A percentile compares a stretch with the other conserved stretches of the same genome.
phyloP scores from a whole-genome alignment of 2,329 filamentous ascomycete species.

The Penicillium sp. region DNA sequence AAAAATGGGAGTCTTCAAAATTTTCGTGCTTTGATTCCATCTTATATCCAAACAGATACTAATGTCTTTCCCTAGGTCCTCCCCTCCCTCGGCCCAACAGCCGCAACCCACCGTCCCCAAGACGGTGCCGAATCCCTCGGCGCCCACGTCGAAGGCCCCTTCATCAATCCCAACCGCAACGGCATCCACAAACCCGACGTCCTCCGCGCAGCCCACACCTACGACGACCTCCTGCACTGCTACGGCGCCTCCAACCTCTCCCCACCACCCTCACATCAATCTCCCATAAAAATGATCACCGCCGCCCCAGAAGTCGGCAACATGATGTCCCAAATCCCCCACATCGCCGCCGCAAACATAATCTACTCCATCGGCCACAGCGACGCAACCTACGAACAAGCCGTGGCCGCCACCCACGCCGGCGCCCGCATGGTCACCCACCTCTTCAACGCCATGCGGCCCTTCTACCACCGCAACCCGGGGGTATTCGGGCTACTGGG shows the following conservation, averaged over 20 bases:
- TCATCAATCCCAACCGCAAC: conserved; percentile 79
- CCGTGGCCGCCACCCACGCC: conserved; percentile 67
- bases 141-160: conserved; percentile 89
- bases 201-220: conserved; percentile 63
- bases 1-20: no score
- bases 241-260: conserved; percentile 70
- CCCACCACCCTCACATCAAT: background rate
- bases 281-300: conserved; percentile 74
- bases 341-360: conserved; percentile 66
- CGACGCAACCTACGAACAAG: conserved; percentile 83
- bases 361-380: conserved; percentile 83
- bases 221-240: conserved; percentile 57
- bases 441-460: conserved; percentile 91
- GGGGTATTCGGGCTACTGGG: conserved; percentile 87
- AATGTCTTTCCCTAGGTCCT: conserved; percentile 53
- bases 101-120: conserved; percentile 56
- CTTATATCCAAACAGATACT: background rate
- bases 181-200: conserved; percentile 80
- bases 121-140: conserved; percentile 85
- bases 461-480: conserved; percentile 86
- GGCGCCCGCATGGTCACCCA: conserved; percentile 91
- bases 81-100: conserved; percentile 75
- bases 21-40: no score
- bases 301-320: conserved; percentile 78
- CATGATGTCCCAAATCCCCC: conserved; percentile 69